These are phyloP conservation scores for Coemansia nantahalensis DNA, from an alignment of 192 early-diverging fungal genomes.

Conservation along the genomic window DNA sequence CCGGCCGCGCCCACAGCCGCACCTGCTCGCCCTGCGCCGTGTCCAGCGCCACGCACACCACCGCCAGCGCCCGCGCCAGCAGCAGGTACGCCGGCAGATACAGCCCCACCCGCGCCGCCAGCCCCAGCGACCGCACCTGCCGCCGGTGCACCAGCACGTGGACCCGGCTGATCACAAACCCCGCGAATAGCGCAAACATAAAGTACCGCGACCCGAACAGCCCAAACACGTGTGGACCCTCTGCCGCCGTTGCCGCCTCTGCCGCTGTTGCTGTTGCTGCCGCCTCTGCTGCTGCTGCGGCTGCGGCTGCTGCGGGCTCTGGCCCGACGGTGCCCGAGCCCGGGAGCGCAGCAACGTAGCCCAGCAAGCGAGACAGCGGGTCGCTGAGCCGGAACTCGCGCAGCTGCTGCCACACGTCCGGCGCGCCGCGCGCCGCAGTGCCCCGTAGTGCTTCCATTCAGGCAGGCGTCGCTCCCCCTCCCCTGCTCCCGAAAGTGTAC, in stretches of 20 bases:
- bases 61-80: conserved; percentile 19
- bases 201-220: conserved; percentile 50
- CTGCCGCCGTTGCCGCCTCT: conserved; percentile 3
- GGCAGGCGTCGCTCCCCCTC: too few species aligned
- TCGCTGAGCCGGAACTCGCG: conserved; percentile 28
- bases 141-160: conserved; percentile 47
- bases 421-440: conserved; percentile 11
- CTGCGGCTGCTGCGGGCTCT: too few species aligned
- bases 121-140: conserved; percentile 34
- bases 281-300: neutral
- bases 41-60: conserved; percentile 11
- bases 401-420: conserved; percentile 52
- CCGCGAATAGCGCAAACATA: conserved; percentile 23
- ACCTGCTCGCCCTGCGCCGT: neutral
- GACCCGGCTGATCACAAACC: conserved; percentile 47
- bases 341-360: conserved; percentile 16
- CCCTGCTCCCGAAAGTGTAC: too few species aligned
- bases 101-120: conserved; percentile 23
- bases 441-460: too few species aligned
- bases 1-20: conserved; percentile 26
- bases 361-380: conserved; percentile 15
- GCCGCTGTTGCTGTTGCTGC: conserved; percentile 2
- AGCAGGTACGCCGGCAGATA: conserved; percentile 26
- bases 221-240: conserved; percentile 39
- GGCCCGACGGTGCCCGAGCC: too few species aligned